Conservation (phyloP, 192 early-diverging fungal genomes). For the Mortierella hygrophila region DNA sequence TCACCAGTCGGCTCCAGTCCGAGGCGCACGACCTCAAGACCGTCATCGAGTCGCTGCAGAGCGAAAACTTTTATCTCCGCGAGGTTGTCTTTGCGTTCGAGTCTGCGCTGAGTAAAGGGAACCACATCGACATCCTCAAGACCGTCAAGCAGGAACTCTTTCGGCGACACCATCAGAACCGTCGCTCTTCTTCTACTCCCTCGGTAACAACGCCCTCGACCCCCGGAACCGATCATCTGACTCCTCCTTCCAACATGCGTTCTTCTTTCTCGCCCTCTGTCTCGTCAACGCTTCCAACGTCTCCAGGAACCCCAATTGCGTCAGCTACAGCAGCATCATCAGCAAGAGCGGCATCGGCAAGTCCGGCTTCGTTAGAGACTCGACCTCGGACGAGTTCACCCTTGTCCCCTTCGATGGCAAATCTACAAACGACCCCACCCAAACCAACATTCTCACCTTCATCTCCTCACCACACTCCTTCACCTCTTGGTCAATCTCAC, state of each 20-base stretch:
- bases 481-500: not conserved
- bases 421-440: slow-evolving; percentile 2
- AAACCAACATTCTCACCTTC: not conserved
- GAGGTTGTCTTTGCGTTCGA: slow-evolving; percentile 62
- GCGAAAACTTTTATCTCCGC: slow-evolving; percentile 62
- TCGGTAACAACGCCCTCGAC: not conserved
- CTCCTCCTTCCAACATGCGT: not conserved
- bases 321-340: not conserved
- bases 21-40: slow-evolving; percentile 49
- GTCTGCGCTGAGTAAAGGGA: slow-evolving; percentile 46
- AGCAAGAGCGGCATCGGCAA: not conserved
- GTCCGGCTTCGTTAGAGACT: not conserved
- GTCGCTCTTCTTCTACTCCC: not conserved
- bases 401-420: not conserved
- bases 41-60: slow-evolving; percentile 47
- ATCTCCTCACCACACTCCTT: not conserved
- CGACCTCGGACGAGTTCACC: not conserved
- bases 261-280: slow-evolving; percentile 1
- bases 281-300: not conserved
- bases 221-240: not conserved
- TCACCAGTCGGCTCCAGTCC: slow-evolving; percentile 40
- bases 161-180: slow-evolving; percentile 38
- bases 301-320: not conserved
- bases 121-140: slow-evolving; percentile 34
- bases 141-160: slow-evolving; percentile 49